These are phyloP conservation scores for Hydnomerulius pinastri DNA, from an alignment of 768 basidiomycete species.

Conservation along the genomic window DNA sequence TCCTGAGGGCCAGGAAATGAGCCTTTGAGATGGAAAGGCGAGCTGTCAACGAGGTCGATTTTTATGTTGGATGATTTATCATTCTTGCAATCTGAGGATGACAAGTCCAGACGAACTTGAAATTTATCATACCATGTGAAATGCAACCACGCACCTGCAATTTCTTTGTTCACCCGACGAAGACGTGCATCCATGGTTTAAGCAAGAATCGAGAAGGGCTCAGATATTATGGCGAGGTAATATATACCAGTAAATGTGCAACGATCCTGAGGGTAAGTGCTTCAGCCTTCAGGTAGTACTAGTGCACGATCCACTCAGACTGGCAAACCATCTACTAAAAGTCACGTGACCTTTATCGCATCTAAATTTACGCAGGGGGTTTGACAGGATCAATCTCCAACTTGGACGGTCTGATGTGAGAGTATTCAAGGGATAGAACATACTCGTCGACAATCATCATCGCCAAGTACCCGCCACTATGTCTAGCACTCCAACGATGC, in stretches of 20 bases:
- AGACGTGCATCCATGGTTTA: slow-evolving; percentile 81
- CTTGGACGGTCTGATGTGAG: no score
- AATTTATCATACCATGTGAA: background rate
- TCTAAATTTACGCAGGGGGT: no score
- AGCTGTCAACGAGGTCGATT: slow-evolving; percentile 86
- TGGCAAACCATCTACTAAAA: background rate
- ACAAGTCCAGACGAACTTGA: slow-evolving; percentile 8
- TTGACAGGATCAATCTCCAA: no score
- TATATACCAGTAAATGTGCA: background rate
- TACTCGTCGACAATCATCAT: background rate
- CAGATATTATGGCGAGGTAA: background rate
- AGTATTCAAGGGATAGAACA: background rate
- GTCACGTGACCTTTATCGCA: slow-evolving; percentile 32
- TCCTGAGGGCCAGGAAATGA: slow-evolving; percentile 90
- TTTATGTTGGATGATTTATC: slow-evolving; percentile 87
- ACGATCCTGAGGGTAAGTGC: no score
- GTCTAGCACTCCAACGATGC: slow-evolving; percentile 50
- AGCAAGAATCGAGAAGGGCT: background rate
- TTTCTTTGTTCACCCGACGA: slow-evolving; percentile 93
- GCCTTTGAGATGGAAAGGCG: slow-evolving; percentile 89
- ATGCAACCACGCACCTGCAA: slow-evolving; percentile 57
- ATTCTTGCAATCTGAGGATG: slow-evolving; percentile 81
- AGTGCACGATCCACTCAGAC: no score
- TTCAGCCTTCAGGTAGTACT: no score
- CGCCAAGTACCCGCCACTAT: slow-evolving; percentile 1